Evolutionary conservation across 2,329 filamentous ascomycete genomes (phyloP).

Genomic region (Ophiognomonia clavigignenti-juglandacearum): DNA sequence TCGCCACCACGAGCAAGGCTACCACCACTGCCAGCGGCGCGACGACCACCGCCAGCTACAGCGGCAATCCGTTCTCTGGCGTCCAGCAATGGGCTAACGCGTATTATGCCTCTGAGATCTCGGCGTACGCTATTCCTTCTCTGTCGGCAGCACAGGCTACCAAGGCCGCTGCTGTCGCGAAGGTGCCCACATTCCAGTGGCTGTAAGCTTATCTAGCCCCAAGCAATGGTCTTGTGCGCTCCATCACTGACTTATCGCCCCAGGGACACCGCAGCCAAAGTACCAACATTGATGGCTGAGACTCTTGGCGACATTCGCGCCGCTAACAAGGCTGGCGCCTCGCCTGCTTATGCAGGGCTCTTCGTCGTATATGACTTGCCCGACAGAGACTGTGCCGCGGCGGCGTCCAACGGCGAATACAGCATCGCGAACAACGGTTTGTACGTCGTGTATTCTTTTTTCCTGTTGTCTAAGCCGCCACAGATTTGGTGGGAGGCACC

Average conservation of each 20-base stretch:
- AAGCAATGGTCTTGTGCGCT: neutral
- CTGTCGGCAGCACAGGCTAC: slow-evolving; percentile 53
- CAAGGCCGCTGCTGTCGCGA: slow-evolving; percentile 45
- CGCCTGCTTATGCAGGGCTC: slow-evolving; percentile 36
- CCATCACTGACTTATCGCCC: neutral
- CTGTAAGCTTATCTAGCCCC: slow-evolving; percentile 31
- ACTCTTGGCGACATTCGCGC: slow-evolving; percentile 35
- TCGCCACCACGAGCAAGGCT: slow-evolving; percentile 26
- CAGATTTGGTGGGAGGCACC: too few relatives aligned
- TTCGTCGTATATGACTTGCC: slow-evolving; percentile 56
- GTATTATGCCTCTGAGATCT: slow-evolving; percentile 52
- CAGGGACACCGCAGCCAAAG: slow-evolving; percentile 46
- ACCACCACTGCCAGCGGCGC: slow-evolving; percentile 19
- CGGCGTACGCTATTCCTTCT: slow-evolving; percentile 54
- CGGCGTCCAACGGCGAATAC: slow-evolving; percentile 53
- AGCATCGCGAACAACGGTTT: slow-evolving; percentile 44
- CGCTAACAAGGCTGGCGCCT: slow-evolving; percentile 23
- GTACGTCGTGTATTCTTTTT: too few relatives aligned
- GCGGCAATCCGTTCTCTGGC: slow-evolving; percentile 51
- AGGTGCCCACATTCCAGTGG: slow-evolving; percentile 50
- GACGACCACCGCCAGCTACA: slow-evolving; percentile 32
- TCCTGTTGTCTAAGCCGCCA: too few relatives aligned
- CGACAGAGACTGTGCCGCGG: slow-evolving; percentile 53
- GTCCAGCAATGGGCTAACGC: slow-evolving; percentile 48
- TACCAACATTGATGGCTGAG: slow-evolving; percentile 37